Base-by-base conservation (phyloP, 2,329 filamentous ascomycete genomes). In the Escovopsis sp. region DNA sequence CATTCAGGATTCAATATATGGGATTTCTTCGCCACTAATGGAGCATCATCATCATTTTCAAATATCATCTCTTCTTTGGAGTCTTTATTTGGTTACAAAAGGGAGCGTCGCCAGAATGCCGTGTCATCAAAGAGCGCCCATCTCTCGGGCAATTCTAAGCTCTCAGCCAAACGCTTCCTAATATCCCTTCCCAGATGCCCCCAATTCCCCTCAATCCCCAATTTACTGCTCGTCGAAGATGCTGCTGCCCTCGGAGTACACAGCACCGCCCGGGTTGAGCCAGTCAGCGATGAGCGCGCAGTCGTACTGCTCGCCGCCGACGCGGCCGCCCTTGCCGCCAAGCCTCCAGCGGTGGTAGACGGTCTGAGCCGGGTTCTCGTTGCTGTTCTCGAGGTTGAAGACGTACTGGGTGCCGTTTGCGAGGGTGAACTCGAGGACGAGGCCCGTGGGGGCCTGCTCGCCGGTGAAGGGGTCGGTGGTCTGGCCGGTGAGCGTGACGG, bases 331-430 rank as follows among this genome's bases (percentile, higher is more conserved):
- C 10, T 26, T 33, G 12, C 38, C 38, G 4, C 28, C 38, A 40
- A 40, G 28, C 12, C 38, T 26, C 38, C 38, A 40, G 18, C 38
- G n/a, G n/a, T 40, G 38, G 28, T 40, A 40, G 26, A 30, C 28
- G n/a, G 33, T 40, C 15, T 33, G 38, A 33, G 28, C 19, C 4
- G 30, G 30, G 3, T 8, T 12, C 26, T 33, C 12, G 7, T 19
- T 15, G 26, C 12, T 18, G 38, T 40, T 40, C 7, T 40, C 12
- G 6, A 40, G 28, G 3, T 4, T 40, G n/a, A 40, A 40, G 5
- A 40, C 38, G 38, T 40, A 40, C 2, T 40, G 26, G 11, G 38
- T 40, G 10, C 38, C 38, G 28, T 40, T 40, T n/a, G 38, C 38
- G 12, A 40, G 38, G 28, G 38, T 40, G 28, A 33, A 40, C 2